These are phyloP conservation scores for Ilyonectria mors-panacis DNA, from an alignment of 2,329 filamentous ascomycete genomes.

Conservation along the genomic window DNA sequence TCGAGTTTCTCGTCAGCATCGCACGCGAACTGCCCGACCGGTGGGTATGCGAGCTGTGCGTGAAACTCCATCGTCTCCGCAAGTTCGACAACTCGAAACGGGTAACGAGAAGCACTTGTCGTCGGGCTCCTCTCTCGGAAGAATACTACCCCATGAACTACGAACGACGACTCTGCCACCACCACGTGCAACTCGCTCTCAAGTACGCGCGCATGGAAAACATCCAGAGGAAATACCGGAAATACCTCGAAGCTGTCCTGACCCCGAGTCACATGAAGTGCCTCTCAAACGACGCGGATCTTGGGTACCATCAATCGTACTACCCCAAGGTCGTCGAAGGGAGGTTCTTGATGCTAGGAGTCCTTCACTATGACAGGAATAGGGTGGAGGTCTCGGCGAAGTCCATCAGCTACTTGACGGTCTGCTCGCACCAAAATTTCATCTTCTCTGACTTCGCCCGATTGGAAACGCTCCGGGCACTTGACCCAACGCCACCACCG, in stretches of 20 bases:
- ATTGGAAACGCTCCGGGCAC: too few relatives aligned
- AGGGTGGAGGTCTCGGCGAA: background rate
- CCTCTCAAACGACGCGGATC: too few relatives aligned
- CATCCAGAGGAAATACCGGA: background rate
- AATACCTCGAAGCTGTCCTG: conserved; percentile 20
- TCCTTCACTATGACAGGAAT: background rate
- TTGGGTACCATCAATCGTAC: too few relatives aligned
- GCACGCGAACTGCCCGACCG: conserved; percentile 23
- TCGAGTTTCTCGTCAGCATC: conserved; percentile 21
- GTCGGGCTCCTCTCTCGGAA: too few relatives aligned
- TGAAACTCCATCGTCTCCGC: conserved; percentile 12
- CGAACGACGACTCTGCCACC: background rate
- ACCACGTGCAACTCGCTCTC: conserved; percentile 29
- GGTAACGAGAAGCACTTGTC: too few relatives aligned
- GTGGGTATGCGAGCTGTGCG: conserved; percentile 33
- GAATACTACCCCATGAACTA: too few relatives aligned
- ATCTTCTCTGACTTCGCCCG: background rate
- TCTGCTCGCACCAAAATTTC: background rate
- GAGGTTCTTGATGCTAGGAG: background rate
- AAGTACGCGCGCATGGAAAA: conserved; percentile 30
- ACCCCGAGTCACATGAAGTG: background rate
- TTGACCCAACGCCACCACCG: background rate
- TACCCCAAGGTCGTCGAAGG: background rate
- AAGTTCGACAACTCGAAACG: background rate
- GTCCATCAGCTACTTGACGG: background rate